Percentiles rank a stretch among this genome's conserved stretches.
Conservation (phyloP, 2,329 filamentous ascomycete species). For the Fusarium oligoseptatum region DNA sequence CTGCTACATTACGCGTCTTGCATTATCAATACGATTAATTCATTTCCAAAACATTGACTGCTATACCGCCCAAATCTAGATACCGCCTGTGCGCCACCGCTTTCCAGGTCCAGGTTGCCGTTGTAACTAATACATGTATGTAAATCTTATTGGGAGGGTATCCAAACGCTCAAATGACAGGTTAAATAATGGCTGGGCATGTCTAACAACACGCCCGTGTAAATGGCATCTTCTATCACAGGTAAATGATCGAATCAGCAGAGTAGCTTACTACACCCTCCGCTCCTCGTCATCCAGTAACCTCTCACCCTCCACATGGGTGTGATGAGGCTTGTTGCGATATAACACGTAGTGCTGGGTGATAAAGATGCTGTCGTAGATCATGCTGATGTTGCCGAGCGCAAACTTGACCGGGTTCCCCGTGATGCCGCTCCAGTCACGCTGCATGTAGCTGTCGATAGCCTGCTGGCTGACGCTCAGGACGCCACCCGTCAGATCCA, state of each 20-base stretch:
- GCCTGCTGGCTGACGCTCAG: conserved; percentile 85
- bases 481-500: conserved; percentile 86
- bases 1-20: neutral
- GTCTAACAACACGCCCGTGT: neutral
- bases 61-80: neutral
- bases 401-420: conserved; percentile 94
- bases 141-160: conserved; percentile 2
- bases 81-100: neutral
- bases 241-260: neutral
- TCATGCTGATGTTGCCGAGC: conserved; percentile 85
- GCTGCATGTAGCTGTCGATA: conserved; percentile 86
- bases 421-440: conserved; percentile 90
- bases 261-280: conserved; percentile 33
- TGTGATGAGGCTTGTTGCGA: conserved; percentile 29
- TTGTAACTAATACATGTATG: conserved; percentile 8
- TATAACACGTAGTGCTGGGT: conserved; percentile 91
- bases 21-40: neutral
- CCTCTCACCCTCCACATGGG: conserved; percentile 42
- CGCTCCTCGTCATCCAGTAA: conserved; percentile 50
- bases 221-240: neutral
- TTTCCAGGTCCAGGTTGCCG: conserved; percentile 1
- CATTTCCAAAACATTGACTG: conserved; percentile 1
- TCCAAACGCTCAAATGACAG: conserved; percentile 20
- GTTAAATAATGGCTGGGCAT: neutral
- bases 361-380: conserved; percentile 90